Evolutionary conservation across 2,329 filamentous ascomycete genomes (phyloP), one percentile per base, ranked within the genome.

Genomic region (Ceratocystis variospora): DNA sequence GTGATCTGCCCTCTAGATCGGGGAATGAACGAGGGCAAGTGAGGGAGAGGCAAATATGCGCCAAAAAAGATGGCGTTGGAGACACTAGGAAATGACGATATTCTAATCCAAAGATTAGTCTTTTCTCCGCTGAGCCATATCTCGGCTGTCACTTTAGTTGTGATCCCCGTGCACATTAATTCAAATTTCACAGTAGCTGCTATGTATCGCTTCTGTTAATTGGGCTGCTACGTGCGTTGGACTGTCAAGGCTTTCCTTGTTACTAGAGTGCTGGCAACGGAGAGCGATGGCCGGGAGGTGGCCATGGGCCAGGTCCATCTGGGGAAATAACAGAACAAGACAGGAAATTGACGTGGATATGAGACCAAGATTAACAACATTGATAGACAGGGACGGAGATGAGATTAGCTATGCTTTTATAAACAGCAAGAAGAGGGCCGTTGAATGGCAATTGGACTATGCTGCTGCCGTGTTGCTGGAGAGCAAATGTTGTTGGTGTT

Each of bases 141-240:
- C 53, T 57, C 53, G 53, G 53, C 28, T 57, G 53, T 33, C 53
- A 57, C 53, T 57, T 57, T 57, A 57, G 53, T 57, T 33, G 28
- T 31, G 53, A n/a, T 57, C 53, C 25, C 53, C 53, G 53, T 57
- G 53, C 53, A 57, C 28, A 33, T 33, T 57, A 17, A 17, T 33
- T 33, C 53, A 33, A 57, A 57, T 57, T 57, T 57, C 53, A 33
- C 12, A 15, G 53, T 37, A 37, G 33, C 33, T 37, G 33, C n/a
- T 50, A n/a, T 19, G 22, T 25, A 8, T 25, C 48, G 48, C 19
- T 53, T 37, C 19, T 25, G 48, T 53, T 53, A 53, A 53, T 53
- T 25, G 22, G 48, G 48, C 48, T 12, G 7, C 19, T 53, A 19
- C 19, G 25, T 53, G 19, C 7, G 19, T 53, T 25, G 22, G 8